Evolutionary conservation across 257 asterid species (phyloP), one percentile per base, ranked within the genome.

Genomic region (Avicennia marina): DNA sequence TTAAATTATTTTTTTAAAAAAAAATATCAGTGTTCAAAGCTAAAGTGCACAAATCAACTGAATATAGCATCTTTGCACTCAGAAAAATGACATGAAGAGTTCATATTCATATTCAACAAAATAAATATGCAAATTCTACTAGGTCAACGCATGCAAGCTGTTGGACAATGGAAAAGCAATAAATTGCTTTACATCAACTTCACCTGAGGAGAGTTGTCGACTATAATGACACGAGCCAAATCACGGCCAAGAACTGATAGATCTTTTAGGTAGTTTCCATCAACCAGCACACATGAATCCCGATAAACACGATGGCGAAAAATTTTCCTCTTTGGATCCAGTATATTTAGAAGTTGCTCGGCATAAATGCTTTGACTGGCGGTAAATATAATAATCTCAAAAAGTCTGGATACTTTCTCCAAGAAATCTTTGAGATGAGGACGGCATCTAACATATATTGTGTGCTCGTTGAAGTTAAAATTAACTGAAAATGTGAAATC

Each of bases 191-290:
- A 19, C 22, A 22, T 32, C 7, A 10, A 29, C 33, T 27, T 43
- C 75, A 89, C 99, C 99, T 89, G 99, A 24, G 99, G 99, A 56
- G 99, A 93, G 77, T 93, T 93, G 58, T 93, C 99, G 5, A 93
- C 64, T 52, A 93, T 93, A 54, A 89, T 79, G 49, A 89, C 95
- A 22, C 60, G 90, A 1, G 94, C 74, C 72, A 93, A 73, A 72
- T 93, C 99, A 58, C 99, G 97, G 58, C 99, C 99, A 68, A 93
- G 99, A 78, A 93, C 87, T 4, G 99, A 78, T 0, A 93, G 81
- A 64, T 93, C 99, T 68, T 93, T 93, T 53, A 93, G 86, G 72
- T 89, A 93, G 77, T 88, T 89, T 39, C 95, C 97, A 66, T 93
- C 97, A 44, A 93, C 82, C 66, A 71, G 62, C 53, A 93, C 87